Evolutionary conservation across 345 rosid species (phyloP).

Genomic region (Litchi chinensis): DNA sequence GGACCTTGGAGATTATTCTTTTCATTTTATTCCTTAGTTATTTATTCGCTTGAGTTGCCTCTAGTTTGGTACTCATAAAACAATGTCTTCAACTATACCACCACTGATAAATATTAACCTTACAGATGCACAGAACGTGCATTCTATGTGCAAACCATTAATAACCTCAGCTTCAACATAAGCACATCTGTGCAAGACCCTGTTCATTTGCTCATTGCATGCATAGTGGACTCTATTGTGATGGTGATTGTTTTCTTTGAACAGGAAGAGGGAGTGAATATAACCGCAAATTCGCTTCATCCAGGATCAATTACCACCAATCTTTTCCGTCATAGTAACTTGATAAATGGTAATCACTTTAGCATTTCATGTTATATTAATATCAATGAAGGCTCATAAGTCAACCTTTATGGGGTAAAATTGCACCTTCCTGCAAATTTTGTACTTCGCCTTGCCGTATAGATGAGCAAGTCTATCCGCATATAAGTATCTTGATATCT

Average conservation of each 20-base stretch:
- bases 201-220: not conserved
- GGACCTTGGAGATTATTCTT: not conserved
- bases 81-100: not conserved
- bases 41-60: not conserved
- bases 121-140: not conserved
- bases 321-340: slow-evolving; percentile 52
- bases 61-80: no score
- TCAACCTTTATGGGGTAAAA: not conserved
- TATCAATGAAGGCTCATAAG: not conserved
- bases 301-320: slow-evolving; percentile 73
- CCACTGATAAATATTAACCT: not conserved
- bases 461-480: not conserved
- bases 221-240: not conserved
- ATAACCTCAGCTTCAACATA: not conserved
- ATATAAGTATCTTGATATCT: not conserved
- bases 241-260: slow-evolving; percentile 12
- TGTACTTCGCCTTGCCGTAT: not conserved
- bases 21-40: not conserved
- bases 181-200: not conserved
- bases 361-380: not conserved
- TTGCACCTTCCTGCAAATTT: not conserved
- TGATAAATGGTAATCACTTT: slow-evolving; percentile 40
- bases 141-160: not conserved
- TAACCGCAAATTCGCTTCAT: slow-evolving; percentile 76
- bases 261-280: slow-evolving; percentile 64